Percentiles rank a stretch among this genome's conserved stretches.
Conservation (phyloP, 352 stramenopile genomes). For the Pythium scleroteichum region DNA sequence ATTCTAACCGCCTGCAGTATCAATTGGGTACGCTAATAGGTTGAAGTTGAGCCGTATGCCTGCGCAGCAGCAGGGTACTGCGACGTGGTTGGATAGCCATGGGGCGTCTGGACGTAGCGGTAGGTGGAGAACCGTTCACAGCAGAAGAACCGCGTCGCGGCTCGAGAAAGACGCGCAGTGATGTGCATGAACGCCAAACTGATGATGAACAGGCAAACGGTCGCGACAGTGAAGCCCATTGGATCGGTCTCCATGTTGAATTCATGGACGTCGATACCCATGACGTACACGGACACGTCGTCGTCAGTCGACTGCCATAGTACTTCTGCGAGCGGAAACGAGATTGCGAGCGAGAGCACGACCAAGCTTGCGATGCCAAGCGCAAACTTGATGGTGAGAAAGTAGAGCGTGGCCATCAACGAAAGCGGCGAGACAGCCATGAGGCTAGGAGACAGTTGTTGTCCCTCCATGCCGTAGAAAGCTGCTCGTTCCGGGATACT, state of each 20-base stretch:
- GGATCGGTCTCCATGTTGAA: conserved; percentile 40
- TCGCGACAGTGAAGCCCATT: conserved; percentile 41
- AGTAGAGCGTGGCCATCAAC: conserved; percentile 63
- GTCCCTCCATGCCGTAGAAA: conserved; percentile 36
- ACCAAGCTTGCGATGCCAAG: conserved; percentile 48
- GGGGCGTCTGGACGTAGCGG: conserved; percentile 40
- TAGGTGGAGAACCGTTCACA: conserved; percentile 61
- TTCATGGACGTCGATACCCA: conserved; percentile 26
- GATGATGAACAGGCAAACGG: conserved; percentile 48
- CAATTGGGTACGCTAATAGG: conserved; percentile 3
- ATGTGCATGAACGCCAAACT: conserved; percentile 55
- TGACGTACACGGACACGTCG: conserved; percentile 26
- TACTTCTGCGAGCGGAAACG: conserved; percentile 31
- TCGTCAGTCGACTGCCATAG: conserved; percentile 19
- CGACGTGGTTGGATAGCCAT: conserved; percentile 23
- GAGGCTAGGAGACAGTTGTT: conserved; percentile 51
- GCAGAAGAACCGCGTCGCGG: conserved; percentile 70
- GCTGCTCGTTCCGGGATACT: conserved; percentile 38
- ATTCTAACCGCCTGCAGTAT: too few species aligned
- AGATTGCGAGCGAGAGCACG: conserved; percentile 34
- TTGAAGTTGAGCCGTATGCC: conserved; percentile 27
- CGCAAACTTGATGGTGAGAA: conserved; percentile 63
- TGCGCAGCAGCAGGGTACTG: conserved; percentile 27
- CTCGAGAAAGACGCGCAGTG: conserved; percentile 41
- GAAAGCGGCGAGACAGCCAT: conserved; percentile 58